Evolutionary conservation across 768 basidiomycete species (phyloP), one percentile per base, ranked within the genome.

Genomic region (Amanita jacksonii): DNA sequence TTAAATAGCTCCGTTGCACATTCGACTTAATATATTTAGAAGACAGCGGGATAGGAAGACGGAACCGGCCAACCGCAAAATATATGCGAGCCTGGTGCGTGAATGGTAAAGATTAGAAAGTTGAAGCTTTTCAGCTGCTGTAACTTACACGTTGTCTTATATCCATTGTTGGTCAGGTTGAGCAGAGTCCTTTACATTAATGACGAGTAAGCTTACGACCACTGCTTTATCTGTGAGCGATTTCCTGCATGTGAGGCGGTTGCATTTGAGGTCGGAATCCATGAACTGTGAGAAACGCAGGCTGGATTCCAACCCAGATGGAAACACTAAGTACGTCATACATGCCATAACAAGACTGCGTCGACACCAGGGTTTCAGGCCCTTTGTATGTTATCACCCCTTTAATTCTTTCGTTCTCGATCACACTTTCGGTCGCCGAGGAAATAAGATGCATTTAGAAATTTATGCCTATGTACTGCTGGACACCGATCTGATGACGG

Each of bases 1-100:
- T 77, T 84, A 62, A 91, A 91, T 22, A 87, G 59, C 55, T 88
- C 83, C 55, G 86, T 88, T 19, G 88, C 88, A 57, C 88, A 91
- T 20, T 84, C 81, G 44, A 88, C 87, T 87, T 38, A 2, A 8
- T 9, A 10, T 9, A 16, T 19, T 41, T 30, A 41, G 22, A 19
- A 22, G 33, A 13, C 5, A 8, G 8, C n/a, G 33, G 18, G n/a
- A 8, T 13, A 16, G 12, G 8, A 33, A 47, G 8, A 44, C 22
- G 31, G 36, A 43, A 33, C 32, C 58, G 38, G 47, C 64, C 54
- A 60, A 83, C 86, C 70, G 57, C 86, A 89, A 57, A 89, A 89
- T 61, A 89, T 87, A 67, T 88, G 86, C 44, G 86, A 87, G 64
- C 86, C 86, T 87, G 48, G n/a, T n/a, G n/a, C n/a, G n/a, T n/a